phyloP scores from a whole-genome alignment of 352 stramenopile species.

The Aphanomyces astaci region DNA sequence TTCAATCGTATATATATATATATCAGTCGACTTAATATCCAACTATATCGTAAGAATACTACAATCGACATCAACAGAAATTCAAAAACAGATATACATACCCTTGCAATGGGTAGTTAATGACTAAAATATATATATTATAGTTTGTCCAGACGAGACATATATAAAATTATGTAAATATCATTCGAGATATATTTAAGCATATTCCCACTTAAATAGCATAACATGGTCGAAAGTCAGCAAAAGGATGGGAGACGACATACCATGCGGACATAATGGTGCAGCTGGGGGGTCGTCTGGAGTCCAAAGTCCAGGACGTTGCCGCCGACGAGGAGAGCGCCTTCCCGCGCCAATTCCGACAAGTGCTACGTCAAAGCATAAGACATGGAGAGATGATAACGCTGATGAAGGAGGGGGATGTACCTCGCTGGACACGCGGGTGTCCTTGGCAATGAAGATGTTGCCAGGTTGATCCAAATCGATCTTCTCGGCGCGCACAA shows the following conservation, averaged over 20 bases:
- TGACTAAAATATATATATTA: no score
- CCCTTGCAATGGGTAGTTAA: no score
- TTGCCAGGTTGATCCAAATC: slow-evolving; percentile 75
- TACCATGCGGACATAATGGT: slow-evolving; percentile 94
- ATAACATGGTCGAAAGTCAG: neutral
- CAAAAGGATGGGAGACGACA: neutral
- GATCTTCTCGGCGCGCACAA: slow-evolving; percentile 70
- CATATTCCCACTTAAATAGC: neutral
- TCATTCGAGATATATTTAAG: no score
- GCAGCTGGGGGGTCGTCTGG: slow-evolving; percentile 95
- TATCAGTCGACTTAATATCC: no score
- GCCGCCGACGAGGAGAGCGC: slow-evolving; percentile 81
- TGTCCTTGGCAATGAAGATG: slow-evolving; percentile 90
- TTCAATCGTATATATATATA: no score
- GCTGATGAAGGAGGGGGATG: neutral
- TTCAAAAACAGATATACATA: no score
- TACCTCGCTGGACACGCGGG: slow-evolving; percentile 73
- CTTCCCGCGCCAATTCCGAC: slow-evolving; percentile 78
- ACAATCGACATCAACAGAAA: no score
- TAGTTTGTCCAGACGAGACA: no score
- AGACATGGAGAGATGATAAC: neutral
- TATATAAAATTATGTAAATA: no score
- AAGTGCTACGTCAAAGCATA: slow-evolving; percentile 38
- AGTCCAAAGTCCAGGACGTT: slow-evolving; percentile 93
- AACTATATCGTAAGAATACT: no score